A percentile compares a stretch with the other conserved stretches of the same genome.
phyloP scores from a whole-genome alignment of 2,329 filamentous ascomycete species.

The Pestalotiopsis sp. region DNA sequence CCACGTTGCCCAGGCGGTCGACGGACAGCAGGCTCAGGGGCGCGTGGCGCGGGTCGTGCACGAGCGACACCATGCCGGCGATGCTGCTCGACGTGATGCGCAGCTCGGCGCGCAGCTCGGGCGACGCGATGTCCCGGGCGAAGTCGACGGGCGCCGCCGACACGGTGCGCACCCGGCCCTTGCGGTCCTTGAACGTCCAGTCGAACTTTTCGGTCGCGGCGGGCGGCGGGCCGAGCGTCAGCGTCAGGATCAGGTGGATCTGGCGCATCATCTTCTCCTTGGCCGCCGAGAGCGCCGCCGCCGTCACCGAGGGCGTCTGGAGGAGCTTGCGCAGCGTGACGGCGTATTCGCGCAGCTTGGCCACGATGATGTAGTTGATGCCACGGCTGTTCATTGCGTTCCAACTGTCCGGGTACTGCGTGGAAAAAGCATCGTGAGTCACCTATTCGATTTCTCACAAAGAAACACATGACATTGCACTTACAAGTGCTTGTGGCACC shows the following conservation, averaged over 20 bases:
- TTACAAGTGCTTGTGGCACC: slow-evolving; percentile 70
- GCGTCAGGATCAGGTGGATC: slow-evolving; percentile 78
- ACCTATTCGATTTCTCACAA: neutral
- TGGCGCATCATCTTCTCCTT: slow-evolving; percentile 80
- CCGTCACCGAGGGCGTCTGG: slow-evolving; percentile 35
- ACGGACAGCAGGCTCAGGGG: slow-evolving; percentile 76
- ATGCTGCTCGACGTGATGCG: slow-evolving; percentile 64
- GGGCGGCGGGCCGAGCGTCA: slow-evolving; percentile 81
- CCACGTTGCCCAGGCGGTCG: slow-evolving; percentile 77
- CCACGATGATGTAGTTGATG: slow-evolving; percentile 77
- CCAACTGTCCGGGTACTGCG: slow-evolving; percentile 74
- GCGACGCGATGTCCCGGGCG: slow-evolving; percentile 66
- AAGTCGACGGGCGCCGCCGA: slow-evolving; percentile 71
- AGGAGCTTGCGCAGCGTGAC: slow-evolving; percentile 68
- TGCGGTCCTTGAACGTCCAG: slow-evolving; percentile 78
- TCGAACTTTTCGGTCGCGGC: slow-evolving; percentile 68
- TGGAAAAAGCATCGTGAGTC: no score
- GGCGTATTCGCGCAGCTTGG: slow-evolving; percentile 84
- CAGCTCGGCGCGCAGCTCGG: slow-evolving; percentile 45
- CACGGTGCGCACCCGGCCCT: slow-evolving; percentile 65
- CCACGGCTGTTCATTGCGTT: slow-evolving; percentile 72
- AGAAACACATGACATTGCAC: neutral
- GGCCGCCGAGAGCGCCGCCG: slow-evolving; percentile 44
- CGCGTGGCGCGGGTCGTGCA: slow-evolving; percentile 82
- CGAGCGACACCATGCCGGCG: slow-evolving; percentile 74